Evolutionary conservation across 108 stramenopile genomes (phyloP).

Genomic region (Cyclostephanos tholiformis): DNA sequence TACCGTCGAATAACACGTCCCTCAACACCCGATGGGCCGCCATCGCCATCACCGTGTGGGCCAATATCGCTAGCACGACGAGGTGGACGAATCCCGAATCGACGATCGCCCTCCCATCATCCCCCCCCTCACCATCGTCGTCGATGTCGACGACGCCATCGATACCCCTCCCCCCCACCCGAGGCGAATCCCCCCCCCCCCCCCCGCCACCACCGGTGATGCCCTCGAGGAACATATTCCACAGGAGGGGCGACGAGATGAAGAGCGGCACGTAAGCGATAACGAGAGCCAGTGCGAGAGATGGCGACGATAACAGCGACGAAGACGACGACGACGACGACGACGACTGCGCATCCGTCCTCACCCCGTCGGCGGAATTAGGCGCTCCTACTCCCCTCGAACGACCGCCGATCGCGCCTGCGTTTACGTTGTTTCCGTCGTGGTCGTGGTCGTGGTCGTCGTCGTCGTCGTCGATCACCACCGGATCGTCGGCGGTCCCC

Average conservation of each 20-base stretch:
- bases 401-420: no score
- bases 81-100: constrained; percentile 21
- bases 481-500: no score
- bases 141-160: no score
- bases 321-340: background rate
- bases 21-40: constrained; percentile 34
- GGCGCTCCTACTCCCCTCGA: no score
- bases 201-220: no score
- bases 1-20: constrained; percentile 16
- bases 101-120: constrained; percentile 10
- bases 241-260: constrained; percentile 23
- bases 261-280: constrained; percentile 28
- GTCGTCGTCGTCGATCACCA: no score
- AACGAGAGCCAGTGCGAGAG: constrained; percentile 22
- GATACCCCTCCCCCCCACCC: no score
- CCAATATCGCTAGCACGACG: constrained; percentile 21
- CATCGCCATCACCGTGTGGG: constrained; percentile 33
- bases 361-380: no score
- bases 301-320: background rate
- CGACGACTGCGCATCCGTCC: no score
- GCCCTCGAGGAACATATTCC: constrained; percentile 7
- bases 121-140: background rate
- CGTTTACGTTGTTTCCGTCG: no score
- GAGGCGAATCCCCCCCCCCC: no score
- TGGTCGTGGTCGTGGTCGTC: no score